A percentile compares a stretch with the other conserved stretches of the same genome.
Evolutionary conservation across 2,329 filamentous ascomycete genomes (phyloP).

Genomic region (Salinomyces thailandicus): DNA sequence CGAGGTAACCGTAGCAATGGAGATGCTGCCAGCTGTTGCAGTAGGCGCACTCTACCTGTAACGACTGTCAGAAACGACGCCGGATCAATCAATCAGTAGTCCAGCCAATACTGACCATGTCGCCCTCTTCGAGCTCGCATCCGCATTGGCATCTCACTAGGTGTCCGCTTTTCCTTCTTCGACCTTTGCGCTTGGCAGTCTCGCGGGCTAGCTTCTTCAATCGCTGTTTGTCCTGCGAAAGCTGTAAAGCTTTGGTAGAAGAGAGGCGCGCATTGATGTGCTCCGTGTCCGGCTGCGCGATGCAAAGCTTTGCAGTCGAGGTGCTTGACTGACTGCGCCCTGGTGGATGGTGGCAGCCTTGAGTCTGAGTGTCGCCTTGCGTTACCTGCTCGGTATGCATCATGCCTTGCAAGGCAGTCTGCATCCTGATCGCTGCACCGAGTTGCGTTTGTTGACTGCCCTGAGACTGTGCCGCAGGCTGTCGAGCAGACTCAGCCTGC

Average conservation of each 20-base stretch:
- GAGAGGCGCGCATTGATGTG: background rate
- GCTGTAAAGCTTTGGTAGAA: slow-evolving; percentile 5
- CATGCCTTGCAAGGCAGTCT: slow-evolving; percentile 15
- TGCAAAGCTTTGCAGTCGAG: background rate
- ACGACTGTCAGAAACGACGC: background rate
- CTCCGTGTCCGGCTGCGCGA: background rate
- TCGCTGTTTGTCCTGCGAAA: too few species aligned
- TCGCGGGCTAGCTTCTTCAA: slow-evolving; percentile 11
- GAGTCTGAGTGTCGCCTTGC: slow-evolving; percentile 25
- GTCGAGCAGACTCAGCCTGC: too few species aligned
- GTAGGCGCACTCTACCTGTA: slow-evolving; percentile 30
- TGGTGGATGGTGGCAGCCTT: slow-evolving; percentile 3
- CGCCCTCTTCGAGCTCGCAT: slow-evolving; percentile 27
- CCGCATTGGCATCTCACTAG: slow-evolving; percentile 34
- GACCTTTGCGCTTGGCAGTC: slow-evolving; percentile 8
- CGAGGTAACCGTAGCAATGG: slow-evolving; percentile 37
- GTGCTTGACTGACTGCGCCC: background rate
- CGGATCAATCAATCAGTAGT: too few species aligned
- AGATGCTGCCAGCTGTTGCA: slow-evolving; percentile 38
- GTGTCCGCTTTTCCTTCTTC: slow-evolving; percentile 8
- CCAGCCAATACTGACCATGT: slow-evolving; percentile 32
- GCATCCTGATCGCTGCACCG: slow-evolving; percentile 13
- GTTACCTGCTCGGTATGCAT: slow-evolving; percentile 20
- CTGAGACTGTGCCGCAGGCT: background rate
- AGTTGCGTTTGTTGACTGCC: background rate